Percentiles rank a stretch among this genome's conserved stretches.
phyloP scores from a whole-genome alignment of 495 filamentous ascomycete species.

The Penicillium fimorum region DNA sequence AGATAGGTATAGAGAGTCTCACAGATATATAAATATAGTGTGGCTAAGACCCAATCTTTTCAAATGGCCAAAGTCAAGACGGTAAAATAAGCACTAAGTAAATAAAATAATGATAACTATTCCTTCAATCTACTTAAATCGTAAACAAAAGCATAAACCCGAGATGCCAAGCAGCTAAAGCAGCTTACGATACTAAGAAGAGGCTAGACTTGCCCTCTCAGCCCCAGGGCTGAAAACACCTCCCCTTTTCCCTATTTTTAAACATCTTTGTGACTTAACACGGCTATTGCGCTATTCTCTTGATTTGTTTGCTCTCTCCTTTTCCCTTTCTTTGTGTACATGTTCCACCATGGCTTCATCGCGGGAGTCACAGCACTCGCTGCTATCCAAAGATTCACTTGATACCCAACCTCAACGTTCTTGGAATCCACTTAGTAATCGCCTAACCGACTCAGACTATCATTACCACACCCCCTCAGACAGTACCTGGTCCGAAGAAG shows the following conservation, averaged over 20 bases:
- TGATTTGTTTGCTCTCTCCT: no score
- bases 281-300: no score
- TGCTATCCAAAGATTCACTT: slow-evolving; percentile 18
- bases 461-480: slow-evolving; percentile 9
- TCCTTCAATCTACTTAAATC: no score
- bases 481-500: slow-evolving; percentile 22
- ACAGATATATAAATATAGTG: background rate
- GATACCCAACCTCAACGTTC: slow-evolving; percentile 14
- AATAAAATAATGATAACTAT: no score
- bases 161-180: no score
- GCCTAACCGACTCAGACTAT: slow-evolving; percentile 15
- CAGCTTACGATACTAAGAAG: background rate
- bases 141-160: no score
- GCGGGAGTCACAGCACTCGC: slow-evolving; percentile 23
- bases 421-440: slow-evolving; percentile 26
- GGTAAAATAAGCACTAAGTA: no score
- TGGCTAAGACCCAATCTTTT: no score
- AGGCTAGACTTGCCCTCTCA: background rate
- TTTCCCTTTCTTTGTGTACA: background rate
- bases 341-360: slow-evolving; percentile 17
- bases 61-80: no score
- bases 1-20: background rate
- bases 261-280: background rate
- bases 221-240: background rate
- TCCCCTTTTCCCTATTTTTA: background rate